Base-by-base conservation (phyloP, 305 asterid genomes). In the Stenogyne calaminthoides region DNA sequence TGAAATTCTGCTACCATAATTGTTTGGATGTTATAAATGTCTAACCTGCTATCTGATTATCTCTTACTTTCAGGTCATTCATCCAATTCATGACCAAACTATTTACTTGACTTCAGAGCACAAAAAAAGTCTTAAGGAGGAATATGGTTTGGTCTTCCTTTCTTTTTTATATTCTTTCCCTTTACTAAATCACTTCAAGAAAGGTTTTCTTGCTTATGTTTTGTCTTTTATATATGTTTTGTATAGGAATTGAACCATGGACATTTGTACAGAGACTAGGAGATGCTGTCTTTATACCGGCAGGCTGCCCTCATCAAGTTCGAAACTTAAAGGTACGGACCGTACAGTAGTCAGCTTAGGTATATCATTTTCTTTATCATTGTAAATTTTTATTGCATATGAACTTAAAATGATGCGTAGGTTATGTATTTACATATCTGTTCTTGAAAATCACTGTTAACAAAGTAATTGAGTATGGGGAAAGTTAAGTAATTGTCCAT, bases 291-390 rank as follows among this genome's bases (percentile, higher is more conserved):
- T 64, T 88, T 39, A 84, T 88, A 63, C 93, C 93, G 52, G 89
- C 91, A 0, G 93, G 91, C 58, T 86, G 89, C 71, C 91, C 94
- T 59, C 89, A 88, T 74, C 93, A 88, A 81, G 94, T 88, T 55
- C 77, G 91, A 70, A 88, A 88, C 69, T 73, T 88, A 69, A 88
- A 86, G 91, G 94, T 88, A 64, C 20, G 1, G 29, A 22, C 25
- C 20, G 1, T 2, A 22, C 25, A 46, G 5, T 51, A 1, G 29
- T 25, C 29, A 25, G 32, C 14, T 27, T 71, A 8, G 19, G 22
- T 58, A 25, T 25, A 25, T 25, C 2, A 2, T 25, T 25, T 25
- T 2, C 29, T 25, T 25, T 25, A 25, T 25, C 29, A 25, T 25
- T 25, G 29, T 25, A 25, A 25, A 25, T 25, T 25, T 25, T 25